phyloP scores from a whole-genome alignment of 352 stramenopile species.

The Globisporangium iwayamae region DNA sequence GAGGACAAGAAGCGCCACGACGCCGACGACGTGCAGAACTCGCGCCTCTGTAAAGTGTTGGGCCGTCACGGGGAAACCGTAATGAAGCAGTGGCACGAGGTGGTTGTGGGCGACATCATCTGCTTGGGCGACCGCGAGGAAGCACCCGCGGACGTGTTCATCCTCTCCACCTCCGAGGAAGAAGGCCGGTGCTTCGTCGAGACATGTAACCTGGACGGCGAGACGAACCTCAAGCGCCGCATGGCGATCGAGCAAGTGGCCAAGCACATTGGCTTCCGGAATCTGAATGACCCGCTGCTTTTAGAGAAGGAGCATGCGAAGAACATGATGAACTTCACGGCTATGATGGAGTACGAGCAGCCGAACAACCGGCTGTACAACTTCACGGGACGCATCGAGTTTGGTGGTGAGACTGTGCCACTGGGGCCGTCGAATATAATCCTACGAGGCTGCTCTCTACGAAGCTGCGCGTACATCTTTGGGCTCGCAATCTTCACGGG shows the following conservation, averaged over 20 bases:
- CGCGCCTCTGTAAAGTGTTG: conserved; percentile 46
- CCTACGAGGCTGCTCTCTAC: conserved; percentile 73
- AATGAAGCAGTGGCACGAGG: conserved; percentile 64
- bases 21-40: conserved; percentile 62
- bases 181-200: conserved; percentile 89
- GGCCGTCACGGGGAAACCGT: conserved; percentile 33
- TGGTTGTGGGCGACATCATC: conserved; percentile 71
- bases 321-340: conserved; percentile 38
- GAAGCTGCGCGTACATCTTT: conserved; percentile 53
- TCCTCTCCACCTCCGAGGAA: conserved; percentile 68
- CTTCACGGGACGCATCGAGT: conserved; percentile 53
- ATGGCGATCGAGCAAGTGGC: conserved; percentile 50
- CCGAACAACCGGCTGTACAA: conserved; percentile 80
- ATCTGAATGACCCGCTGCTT: conserved; percentile 46
- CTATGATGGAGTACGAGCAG: conserved; percentile 61
- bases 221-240: conserved; percentile 92
- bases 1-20: conserved; percentile 80
- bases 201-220: conserved; percentile 92
- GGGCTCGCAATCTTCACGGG: conserved; percentile 89
- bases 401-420: conserved; percentile 32
- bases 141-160: conserved; percentile 62
- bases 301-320: conserved; percentile 33
- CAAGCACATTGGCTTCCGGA: conserved; percentile 53
- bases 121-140: conserved; percentile 52
- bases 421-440: conserved; percentile 78